A percentile compares a stretch with the other conserved stretches of the same genome.
phyloP scores from a whole-genome alignment of 208 protist genomes.

The Trypanosoma vivax region DNA sequence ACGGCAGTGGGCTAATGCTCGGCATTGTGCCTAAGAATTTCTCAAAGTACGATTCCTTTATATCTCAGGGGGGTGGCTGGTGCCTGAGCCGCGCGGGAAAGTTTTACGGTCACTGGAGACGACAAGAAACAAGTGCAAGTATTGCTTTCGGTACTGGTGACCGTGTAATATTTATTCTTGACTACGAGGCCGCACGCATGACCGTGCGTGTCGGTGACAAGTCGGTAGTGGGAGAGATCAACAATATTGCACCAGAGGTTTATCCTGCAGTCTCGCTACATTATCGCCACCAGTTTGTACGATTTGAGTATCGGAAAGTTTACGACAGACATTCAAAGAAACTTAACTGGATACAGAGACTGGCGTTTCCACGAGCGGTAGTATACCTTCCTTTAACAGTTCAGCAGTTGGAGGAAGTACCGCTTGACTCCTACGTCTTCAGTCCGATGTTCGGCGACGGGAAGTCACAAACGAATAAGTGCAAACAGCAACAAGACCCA shows the following conservation, averaged over 20 bases:
- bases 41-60: slow-evolving; percentile 90
- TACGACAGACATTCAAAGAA: slow-evolving; percentile 49
- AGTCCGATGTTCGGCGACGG: slow-evolving; percentile 44
- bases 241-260: slow-evolving; percentile 79
- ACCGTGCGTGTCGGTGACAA: slow-evolving; percentile 83
- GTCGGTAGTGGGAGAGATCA: slow-evolving; percentile 79
- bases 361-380: slow-evolving; percentile 48
- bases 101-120: slow-evolving; percentile 90
- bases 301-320: slow-evolving; percentile 81
- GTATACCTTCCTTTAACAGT: slow-evolving; percentile 46
- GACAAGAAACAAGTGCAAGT: slow-evolving; percentile 46
- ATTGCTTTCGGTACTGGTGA: slow-evolving; percentile 86
- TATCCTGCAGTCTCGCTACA: slow-evolving; percentile 89
- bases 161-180: slow-evolving; percentile 77
- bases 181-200: slow-evolving; percentile 83
- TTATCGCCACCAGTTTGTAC: slow-evolving; percentile 89
- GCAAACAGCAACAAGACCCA: background rate
- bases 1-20: slow-evolving; percentile 91
- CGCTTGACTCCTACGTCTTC: slow-evolving; percentile 74
- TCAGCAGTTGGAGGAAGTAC: slow-evolving; percentile 38
- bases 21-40: slow-evolving; percentile 87
- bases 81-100: slow-evolving; percentile 89
- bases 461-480: background rate
- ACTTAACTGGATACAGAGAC: slow-evolving; percentile 61
- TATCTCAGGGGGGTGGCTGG: slow-evolving; percentile 89